Percentiles rank a stretch among this genome's conserved stretches.
Evolutionary conservation across 192 early-diverging fungal genomes (phyloP).

Genomic region (Coemansia sp.): DNA sequence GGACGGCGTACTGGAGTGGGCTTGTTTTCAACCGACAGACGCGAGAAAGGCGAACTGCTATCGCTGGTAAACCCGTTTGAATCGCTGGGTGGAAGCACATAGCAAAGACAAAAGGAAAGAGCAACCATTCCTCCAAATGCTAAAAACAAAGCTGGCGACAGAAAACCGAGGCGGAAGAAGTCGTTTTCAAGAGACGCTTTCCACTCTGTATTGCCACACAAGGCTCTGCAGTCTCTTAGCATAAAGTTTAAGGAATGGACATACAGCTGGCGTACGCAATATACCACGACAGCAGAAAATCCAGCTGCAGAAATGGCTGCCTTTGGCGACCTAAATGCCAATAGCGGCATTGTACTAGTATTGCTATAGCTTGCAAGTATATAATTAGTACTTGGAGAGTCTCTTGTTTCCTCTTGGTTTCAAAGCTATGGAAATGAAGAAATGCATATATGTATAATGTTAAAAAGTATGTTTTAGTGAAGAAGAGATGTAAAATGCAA

Average conservation of each 20-base stretch:
- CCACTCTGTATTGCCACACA: background rate
- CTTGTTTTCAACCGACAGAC: background rate
- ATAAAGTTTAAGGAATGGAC: background rate
- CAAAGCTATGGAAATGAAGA: too few relatives aligned
- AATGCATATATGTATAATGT: too few relatives aligned
- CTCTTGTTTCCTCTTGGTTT: too few relatives aligned
- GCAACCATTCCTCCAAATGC: background rate
- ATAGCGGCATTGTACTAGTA: background rate
- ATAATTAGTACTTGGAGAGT: too few relatives aligned
- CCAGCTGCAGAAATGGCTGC: background rate
- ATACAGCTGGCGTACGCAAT: background rate
- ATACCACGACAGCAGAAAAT: background rate
- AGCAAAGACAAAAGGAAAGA: background rate
- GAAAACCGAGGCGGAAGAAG: background rate
- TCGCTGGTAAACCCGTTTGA: background rate
- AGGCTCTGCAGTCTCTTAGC: background rate
- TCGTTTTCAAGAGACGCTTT: background rate
- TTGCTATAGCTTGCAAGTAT: background rate
- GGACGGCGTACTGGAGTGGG: background rate
- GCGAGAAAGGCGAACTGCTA: background rate
- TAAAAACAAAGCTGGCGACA: background rate
- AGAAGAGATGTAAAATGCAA: too few relatives aligned
- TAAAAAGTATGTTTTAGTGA: too few relatives aligned
- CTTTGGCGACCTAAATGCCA: background rate
- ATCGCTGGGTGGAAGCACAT: background rate